A percentile compares a stretch with the other conserved stretches of the same genome.
Conservation (phyloP, 306 rosid species). For the Gleditsia sinensis region DNA sequence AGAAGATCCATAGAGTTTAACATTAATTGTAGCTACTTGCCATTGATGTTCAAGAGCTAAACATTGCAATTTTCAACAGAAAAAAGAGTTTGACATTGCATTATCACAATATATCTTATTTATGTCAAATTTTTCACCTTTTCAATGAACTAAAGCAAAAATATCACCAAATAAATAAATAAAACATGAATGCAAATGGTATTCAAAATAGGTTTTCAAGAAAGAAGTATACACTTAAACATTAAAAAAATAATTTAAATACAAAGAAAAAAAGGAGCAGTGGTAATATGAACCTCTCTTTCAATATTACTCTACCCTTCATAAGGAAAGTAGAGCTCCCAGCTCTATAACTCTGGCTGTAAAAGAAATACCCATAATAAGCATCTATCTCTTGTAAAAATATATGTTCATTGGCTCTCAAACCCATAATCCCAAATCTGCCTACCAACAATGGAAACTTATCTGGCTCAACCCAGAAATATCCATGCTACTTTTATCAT, state of each 20-base stretch:
- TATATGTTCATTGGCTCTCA: background rate
- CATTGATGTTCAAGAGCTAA: conserved; percentile 13
- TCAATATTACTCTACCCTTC: conserved; percentile 55
- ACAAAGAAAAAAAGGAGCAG: background rate
- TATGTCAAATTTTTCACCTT: conserved; percentile 9
- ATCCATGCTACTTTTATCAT: background rate
- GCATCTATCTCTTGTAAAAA: conserved; percentile 4
- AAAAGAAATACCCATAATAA: conserved; percentile 37
- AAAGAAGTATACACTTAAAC: conserved; percentile 15
- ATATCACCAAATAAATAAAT: conserved; percentile 2
- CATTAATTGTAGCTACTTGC: conserved; percentile 3
- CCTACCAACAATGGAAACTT: background rate
- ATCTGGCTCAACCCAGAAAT: background rate
- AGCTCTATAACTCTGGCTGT: conserved; percentile 72
- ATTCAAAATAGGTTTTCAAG: background rate
- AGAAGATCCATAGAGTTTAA: too few species aligned
- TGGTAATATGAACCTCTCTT: conserved; percentile 63
- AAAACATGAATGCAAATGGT: conserved; percentile 14
- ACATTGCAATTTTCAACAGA: too few species aligned
- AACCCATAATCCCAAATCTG: conserved; percentile 3
- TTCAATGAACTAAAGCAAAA: conserved; percentile 1
- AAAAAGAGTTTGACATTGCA: too few species aligned
- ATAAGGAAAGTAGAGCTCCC: conserved; percentile 67
- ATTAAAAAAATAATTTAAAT: background rate
- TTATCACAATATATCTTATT: conserved; percentile 2